These are phyloP conservation scores for Tolypocladium pustulatum DNA, from an alignment of 2,329 filamentous ascomycete species.

Conservation along the genomic window DNA sequence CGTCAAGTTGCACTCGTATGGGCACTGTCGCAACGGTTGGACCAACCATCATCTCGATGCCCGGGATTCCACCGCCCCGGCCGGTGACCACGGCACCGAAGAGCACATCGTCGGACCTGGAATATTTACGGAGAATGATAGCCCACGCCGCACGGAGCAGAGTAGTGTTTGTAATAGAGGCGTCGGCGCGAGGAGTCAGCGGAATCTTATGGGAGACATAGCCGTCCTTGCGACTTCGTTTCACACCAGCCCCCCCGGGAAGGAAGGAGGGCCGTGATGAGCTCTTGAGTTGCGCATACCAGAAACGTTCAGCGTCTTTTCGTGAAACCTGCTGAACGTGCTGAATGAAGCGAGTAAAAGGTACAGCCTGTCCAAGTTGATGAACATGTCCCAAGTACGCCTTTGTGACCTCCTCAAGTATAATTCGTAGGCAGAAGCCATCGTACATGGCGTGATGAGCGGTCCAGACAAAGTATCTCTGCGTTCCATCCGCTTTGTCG, in stretches of 20 bases:
- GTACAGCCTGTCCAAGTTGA: background rate
- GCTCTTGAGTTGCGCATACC: background rate
- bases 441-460: constrained; percentile 31
- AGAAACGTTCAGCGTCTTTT: background rate
- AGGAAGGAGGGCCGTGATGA: background rate
- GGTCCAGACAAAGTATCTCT: constrained; percentile 18
- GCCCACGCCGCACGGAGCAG: constrained; percentile 30
- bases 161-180: constrained; percentile 15
- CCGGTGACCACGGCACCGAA: background rate
- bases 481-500: background rate
- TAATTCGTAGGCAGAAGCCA: constrained; percentile 28
- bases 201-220: background rate
- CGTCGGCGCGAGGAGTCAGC: background rate
- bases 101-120: background rate
- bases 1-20: background rate
- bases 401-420: constrained; percentile 5
- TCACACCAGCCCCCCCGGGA: background rate
- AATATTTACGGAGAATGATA: constrained; percentile 18
- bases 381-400: background rate
- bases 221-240: background rate
- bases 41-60: background rate
- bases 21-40: background rate
- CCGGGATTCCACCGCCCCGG: background rate
- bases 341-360: background rate
- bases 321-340: background rate